phyloP scores from a whole-genome alignment of 2,329 filamentous ascomycete genomes.

The Stachybotrys chartarum region DNA sequence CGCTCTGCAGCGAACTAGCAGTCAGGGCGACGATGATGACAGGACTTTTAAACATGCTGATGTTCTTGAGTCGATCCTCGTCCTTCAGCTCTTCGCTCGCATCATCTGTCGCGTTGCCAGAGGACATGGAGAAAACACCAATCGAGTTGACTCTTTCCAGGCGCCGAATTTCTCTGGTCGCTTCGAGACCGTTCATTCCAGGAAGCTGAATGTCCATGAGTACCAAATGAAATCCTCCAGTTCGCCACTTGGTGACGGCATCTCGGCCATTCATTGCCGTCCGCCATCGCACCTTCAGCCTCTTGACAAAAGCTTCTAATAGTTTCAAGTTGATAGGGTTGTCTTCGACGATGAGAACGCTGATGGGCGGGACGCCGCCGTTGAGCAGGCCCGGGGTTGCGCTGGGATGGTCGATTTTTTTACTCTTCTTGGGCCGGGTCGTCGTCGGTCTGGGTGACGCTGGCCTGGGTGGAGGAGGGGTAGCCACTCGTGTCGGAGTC shows the following conservation, averaged over 20 bases:
- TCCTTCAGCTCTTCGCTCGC: conserved; percentile 43
- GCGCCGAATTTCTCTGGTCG: conserved; percentile 87
- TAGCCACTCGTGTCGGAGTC: conserved; percentile 39
- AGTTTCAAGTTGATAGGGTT: conserved; percentile 96
- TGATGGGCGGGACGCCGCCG: conserved; percentile 85
- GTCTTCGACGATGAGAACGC: conserved; percentile 95
- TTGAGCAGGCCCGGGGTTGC: conserved; percentile 64
- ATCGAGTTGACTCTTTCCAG: conserved; percentile 88
- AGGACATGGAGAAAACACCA: conserved; percentile 75
- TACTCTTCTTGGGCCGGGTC: conserved; percentile 41
- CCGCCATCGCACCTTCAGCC: conserved; percentile 91
- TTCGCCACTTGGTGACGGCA: conserved; percentile 87
- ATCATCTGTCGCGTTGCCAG: conserved; percentile 43
- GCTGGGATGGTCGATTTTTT: conserved; percentile 41
- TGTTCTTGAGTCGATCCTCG: conserved; percentile 62
- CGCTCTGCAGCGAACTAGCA: conserved; percentile 87
- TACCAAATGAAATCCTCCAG: conserved; percentile 89
- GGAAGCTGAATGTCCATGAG: conserved; percentile 98
- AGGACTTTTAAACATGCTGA: conserved; percentile 80
- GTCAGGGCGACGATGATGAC: conserved; percentile 97
- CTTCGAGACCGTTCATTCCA: conserved; percentile 91
- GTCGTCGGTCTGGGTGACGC: conserved; percentile 41
- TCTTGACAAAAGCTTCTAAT: conserved; percentile 90
- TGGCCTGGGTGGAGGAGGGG: conserved; percentile 39
- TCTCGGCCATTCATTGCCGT: conserved; percentile 95